Conservation (phyloP, 306 rosid genomes). For the Pterocarpus santalinus region DNA sequence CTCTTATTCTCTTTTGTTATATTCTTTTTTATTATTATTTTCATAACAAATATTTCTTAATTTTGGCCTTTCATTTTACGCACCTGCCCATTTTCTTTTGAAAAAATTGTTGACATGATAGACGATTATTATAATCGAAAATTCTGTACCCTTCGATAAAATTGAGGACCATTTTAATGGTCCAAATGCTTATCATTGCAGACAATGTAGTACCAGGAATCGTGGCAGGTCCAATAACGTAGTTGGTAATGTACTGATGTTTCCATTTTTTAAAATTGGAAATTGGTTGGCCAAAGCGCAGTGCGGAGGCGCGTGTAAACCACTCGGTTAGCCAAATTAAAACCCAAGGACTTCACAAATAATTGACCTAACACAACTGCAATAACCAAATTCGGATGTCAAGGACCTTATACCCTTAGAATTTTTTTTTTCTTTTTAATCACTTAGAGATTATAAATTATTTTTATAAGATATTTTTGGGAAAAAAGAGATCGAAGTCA, state of each 20-base stretch:
- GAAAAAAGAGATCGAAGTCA: too few species aligned
- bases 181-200: conserved; percentile 33
- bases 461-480: too few species aligned
- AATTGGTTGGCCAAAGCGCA: conserved; percentile 24
- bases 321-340: conserved; percentile 9
- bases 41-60: too few species aligned
- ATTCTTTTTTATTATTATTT: too few species aligned
- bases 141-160: conserved; percentile 28
- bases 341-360: neutral
- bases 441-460: too few species aligned
- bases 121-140: neutral
- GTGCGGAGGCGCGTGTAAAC: neutral
- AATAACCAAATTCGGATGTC: neutral
- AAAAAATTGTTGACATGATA: neutral
- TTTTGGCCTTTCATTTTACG: neutral
- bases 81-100: neutral
- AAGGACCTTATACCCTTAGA: neutral
- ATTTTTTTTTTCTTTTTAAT: too few species aligned
- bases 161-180: conserved; percentile 34
- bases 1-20: too few species aligned
- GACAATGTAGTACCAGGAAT: neutral
- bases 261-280: neutral
- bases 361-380: conserved; percentile 26
- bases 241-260: neutral
- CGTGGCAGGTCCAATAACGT: conserved; percentile 20